Percentiles rank a stretch among this genome's conserved stretches.
Evolutionary conservation across 805 yeast genomes (phyloP).

Genomic region (Spathaspora hagerdaliae): DNA sequence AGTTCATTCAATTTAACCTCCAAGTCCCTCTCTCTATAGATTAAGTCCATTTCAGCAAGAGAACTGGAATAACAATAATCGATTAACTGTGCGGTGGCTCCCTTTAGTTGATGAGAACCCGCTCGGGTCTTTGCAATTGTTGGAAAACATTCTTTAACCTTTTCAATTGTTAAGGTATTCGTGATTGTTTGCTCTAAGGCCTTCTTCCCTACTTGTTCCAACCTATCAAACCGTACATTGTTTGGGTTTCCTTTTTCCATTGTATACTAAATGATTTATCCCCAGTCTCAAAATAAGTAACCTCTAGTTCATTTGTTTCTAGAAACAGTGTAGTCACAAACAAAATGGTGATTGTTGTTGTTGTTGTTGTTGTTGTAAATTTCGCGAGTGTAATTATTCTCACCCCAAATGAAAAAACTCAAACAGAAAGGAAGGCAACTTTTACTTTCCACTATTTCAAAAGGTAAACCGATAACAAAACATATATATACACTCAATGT

Average conservation of each 20-base stretch:
- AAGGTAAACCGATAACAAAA: too few relatives aligned
- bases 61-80: constrained; percentile 49
- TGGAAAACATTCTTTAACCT: constrained; percentile 53
- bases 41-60: constrained; percentile 50
- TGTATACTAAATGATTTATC: not conserved
- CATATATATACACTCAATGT: constrained; percentile 17
- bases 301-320: too few relatives aligned
- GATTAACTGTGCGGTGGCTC: constrained; percentile 50
- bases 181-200: constrained; percentile 53
- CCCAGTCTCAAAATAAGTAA: too few relatives aligned
- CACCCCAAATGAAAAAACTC: too few relatives aligned
- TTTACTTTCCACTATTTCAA: too few relatives aligned
- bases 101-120: constrained; percentile 41
- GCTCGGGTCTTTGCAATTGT: constrained; percentile 41
- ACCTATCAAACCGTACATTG: constrained; percentile 42
- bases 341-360: too few relatives aligned
- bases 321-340: too few relatives aligned
- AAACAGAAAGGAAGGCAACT: too few relatives aligned
- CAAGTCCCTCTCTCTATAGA: constrained; percentile 46
- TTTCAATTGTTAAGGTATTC: constrained; percentile 47
- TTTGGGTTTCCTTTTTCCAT: not conserved
- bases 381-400: too few relatives aligned
- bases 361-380: too few relatives aligned
- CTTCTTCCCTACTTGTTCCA: constrained; percentile 46
- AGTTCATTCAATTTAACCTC: constrained; percentile 41